Percentiles rank a stretch among this genome's conserved stretches.
phyloP scores from a whole-genome alignment of 1,139 yeast genomes.

The Nakaseomyces nivariensis region DNA sequence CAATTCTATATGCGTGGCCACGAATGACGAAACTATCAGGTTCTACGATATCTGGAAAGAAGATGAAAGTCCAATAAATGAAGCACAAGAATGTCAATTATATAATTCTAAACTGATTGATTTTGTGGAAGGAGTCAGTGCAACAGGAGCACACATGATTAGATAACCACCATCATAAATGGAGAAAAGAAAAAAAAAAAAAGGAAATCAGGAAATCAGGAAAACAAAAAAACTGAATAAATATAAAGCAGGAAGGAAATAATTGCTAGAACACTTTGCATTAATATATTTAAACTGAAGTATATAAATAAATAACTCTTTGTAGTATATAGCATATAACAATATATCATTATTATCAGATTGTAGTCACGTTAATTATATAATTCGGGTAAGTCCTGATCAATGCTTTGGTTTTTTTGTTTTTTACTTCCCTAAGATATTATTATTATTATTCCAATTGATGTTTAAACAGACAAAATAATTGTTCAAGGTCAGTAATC shows the following conservation, averaged over 20 bases:
- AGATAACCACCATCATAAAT: slow-evolving; percentile 14
- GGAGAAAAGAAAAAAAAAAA: background rate
- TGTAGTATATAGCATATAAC: too few species aligned
- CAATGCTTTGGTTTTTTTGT: too few species aligned
- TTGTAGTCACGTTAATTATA: too few species aligned
- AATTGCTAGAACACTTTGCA: slow-evolving; percentile 2
- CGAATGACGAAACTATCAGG: slow-evolving; percentile 67
- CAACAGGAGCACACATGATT: slow-evolving; percentile 18
- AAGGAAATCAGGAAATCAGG: background rate
- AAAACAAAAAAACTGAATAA: too few species aligned
- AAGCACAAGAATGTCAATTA: slow-evolving; percentile 34
- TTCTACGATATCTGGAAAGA: slow-evolving; percentile 62
- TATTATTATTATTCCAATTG: too few species aligned
- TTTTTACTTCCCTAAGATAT: too few species aligned
- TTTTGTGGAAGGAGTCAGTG: slow-evolving; percentile 43
- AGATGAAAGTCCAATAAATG: slow-evolving; percentile 29
- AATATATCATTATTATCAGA: too few species aligned
- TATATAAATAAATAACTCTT: too few species aligned
- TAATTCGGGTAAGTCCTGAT: too few species aligned
- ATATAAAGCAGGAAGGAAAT: background rate
- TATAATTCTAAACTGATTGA: slow-evolving; percentile 55
- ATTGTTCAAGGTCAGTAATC: too few species aligned
- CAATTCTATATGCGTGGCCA: slow-evolving; percentile 55
- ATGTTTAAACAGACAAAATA: too few species aligned
- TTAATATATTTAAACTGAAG: slow-evolving; percentile 3